Base-by-base conservation (phyloP, 2,329 filamentous ascomycete species). In the Pseudocercospora crystallina region DNA sequence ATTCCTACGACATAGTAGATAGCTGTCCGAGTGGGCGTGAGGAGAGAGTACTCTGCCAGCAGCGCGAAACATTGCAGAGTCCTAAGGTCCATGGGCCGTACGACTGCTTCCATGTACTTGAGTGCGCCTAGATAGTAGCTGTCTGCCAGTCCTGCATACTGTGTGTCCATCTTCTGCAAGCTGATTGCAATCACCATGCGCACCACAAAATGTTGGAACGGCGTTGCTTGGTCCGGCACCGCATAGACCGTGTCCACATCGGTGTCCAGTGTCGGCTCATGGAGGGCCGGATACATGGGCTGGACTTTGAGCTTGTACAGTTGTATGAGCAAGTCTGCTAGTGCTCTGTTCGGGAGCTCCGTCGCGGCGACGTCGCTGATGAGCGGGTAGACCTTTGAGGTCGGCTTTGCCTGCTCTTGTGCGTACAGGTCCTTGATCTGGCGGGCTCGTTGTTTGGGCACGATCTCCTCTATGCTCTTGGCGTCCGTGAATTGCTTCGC, bases 151-250 rank as follows among this genome's bases (percentile, higher is more conserved):
- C 91, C 91, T n/a, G 91, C 90, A 69, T 94, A 97, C 58, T 89
- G 85, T 0, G 86, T 82, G 66, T 91, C 89, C 63, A 96, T 79
- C 70, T 95, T 96, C 71, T 97, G 92, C 71, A 97, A 81, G 68
- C 90, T 92, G 64, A 96, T 95, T 29, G 94, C 92, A 65, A 97
- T 84, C 46, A 96, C 89, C 83, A 97, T 91, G 51, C 89, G 85
- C 43, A 95, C 75, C 38, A 92, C 82, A 63, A 96, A 97, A 63
- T 94, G 90, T 65, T 91, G 85, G 68, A 91, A 92, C 0, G 90
- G 79, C n/a, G 60, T 57, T 8, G 65, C 62, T 29, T 51, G 47
- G 7, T 39, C 41, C 9, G 45, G 45, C 61, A 95, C 88, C 54
- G 81, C 78, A 65, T 92, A 95, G 3, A 96, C 90, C 29, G 86